phyloP scores from a whole-genome alignment of 257 asterid genomes.

The Leonotis leonurus region DNA sequence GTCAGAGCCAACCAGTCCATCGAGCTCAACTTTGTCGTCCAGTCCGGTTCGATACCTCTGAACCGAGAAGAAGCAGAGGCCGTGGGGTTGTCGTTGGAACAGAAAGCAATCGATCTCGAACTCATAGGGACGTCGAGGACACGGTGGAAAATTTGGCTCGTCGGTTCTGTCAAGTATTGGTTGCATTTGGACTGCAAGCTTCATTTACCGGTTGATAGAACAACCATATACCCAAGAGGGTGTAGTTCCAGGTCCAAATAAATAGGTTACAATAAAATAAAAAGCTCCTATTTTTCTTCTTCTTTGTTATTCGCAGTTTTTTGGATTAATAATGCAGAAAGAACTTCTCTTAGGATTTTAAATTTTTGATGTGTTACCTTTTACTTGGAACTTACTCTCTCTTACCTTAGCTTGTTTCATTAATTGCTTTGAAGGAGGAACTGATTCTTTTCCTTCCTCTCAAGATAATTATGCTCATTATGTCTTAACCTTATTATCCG shows the following conservation, averaged over 20 bases:
- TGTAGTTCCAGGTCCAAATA: constrained; percentile 49
- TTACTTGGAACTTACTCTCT: not conserved
- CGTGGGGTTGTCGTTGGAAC: constrained; percentile 27
- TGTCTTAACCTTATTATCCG: too few relatives aligned
- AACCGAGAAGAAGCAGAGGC: constrained; percentile 38
- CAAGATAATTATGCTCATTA: not conserved
- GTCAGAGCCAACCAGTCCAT: constrained; percentile 36
- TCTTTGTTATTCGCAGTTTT: not conserved
- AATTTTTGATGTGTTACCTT: not conserved
- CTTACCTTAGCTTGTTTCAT: not conserved
- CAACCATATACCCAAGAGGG: constrained; percentile 31
- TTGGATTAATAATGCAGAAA: not conserved
- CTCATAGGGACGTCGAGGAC: constrained; percentile 58
- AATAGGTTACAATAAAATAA: not conserved
- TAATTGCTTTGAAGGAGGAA: not conserved
- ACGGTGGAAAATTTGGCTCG: constrained; percentile 56
- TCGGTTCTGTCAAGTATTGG: constrained; percentile 68
- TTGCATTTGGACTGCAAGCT: constrained; percentile 56
- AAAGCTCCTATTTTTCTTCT: not conserved
- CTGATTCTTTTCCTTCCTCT: constrained; percentile 7
- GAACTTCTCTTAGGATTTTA: not conserved
- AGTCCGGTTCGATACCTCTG: constrained; percentile 55
- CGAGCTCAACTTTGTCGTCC: constrained; percentile 36
- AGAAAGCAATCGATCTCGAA: constrained; percentile 27
- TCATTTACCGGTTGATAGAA: constrained; percentile 34